Evolutionary conservation across 306 rosid genomes (phyloP), one percentile per base, ranked within the genome.

Genomic region (Casuarina glauca): DNA sequence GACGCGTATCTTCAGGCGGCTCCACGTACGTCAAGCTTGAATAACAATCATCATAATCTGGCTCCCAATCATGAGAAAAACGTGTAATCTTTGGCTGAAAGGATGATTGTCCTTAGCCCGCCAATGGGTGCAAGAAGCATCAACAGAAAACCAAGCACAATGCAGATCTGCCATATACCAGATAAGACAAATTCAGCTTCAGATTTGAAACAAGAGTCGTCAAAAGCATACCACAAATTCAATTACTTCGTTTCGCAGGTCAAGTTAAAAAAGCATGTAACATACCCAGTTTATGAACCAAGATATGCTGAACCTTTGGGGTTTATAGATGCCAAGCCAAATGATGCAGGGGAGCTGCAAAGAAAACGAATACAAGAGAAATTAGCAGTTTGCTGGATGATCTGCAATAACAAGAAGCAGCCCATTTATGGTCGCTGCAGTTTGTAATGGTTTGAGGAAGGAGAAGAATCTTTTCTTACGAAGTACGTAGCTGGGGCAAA

Each of bases 401-500:
- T 66, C 48, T 12, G 12, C 9, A 7, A 19, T 39, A 57, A 57
- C 63, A 19, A 57, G 19, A 57, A 58, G 64, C 39, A 3, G 39
- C 12, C 64, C 64, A 26, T 58, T 20, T 20, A 58, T 19, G 64
- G 38, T 57, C 9, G 67, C 11, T 26, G 67, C 35, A 61, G 6
- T 61, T 32, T 61, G 5, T 9, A 32, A 61, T 61, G 67, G 41
- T 51, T 12, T 64, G 6, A 39, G 48, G 26, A 64, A 4, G 16
- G 5, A 10, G 9, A n/a, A 20, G 26, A 15, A 36, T 2, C 8
- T 73, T 75, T 81, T 19, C 91, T 91, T 85, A 93, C 97, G 5
- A 75, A 93, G 82, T 90, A 93, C 42, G 98, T 84, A 36, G 97
- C 86, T 54, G 98, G 98, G 75, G 97, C 94, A 75, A 93, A 90